These are phyloP conservation scores for Melampsora americana DNA, from an alignment of 1,284 basidiomycete genomes.

Conservation along the genomic window DNA sequence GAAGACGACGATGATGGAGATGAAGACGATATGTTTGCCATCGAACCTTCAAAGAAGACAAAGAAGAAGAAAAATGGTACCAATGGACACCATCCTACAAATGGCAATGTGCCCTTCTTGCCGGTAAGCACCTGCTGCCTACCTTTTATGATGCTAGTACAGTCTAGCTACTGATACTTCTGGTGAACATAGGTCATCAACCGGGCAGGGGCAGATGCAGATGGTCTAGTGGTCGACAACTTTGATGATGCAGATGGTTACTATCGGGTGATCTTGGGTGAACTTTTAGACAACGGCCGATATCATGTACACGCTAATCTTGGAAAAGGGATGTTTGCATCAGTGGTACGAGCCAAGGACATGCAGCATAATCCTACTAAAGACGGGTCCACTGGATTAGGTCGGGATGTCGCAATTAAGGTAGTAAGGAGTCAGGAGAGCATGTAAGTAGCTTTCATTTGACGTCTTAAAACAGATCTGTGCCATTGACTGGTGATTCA, in stretches of 20 bases:
- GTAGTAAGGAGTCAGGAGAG: constrained; percentile 93
- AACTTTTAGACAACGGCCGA: constrained; percentile 82
- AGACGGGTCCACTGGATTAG: constrained; percentile 56
- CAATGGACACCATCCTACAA: constrained; percentile 32
- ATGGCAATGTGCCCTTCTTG: constrained; percentile 44
- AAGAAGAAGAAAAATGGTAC: constrained; percentile 61
- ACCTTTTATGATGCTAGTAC: background rate
- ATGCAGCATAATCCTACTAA: constrained; percentile 19
- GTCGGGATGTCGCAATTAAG: constrained; percentile 93
- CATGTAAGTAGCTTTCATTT: constrained; percentile 66
- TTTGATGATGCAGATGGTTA: constrained; percentile 85
- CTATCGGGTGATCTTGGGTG: constrained; percentile 88
- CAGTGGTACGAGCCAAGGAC: constrained; percentile 69
- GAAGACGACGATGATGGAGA: constrained; percentile 68
- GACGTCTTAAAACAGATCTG: background rate
- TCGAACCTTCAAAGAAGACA: constrained; percentile 60
- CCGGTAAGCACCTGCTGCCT: constrained; percentile 17
- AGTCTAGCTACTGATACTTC: too few species aligned
- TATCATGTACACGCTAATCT: constrained; percentile 93
- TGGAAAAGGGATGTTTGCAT: constrained; percentile 98
- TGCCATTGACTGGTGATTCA: background rate
- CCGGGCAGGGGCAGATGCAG: constrained; percentile 45
- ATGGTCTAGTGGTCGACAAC: constrained; percentile 57
- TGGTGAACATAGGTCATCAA: constrained; percentile 43
- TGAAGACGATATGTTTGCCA: constrained; percentile 84